Conservation (phyloP, 1,284 basidiomycete species). For the Quambalaria eucalypti region DNA sequence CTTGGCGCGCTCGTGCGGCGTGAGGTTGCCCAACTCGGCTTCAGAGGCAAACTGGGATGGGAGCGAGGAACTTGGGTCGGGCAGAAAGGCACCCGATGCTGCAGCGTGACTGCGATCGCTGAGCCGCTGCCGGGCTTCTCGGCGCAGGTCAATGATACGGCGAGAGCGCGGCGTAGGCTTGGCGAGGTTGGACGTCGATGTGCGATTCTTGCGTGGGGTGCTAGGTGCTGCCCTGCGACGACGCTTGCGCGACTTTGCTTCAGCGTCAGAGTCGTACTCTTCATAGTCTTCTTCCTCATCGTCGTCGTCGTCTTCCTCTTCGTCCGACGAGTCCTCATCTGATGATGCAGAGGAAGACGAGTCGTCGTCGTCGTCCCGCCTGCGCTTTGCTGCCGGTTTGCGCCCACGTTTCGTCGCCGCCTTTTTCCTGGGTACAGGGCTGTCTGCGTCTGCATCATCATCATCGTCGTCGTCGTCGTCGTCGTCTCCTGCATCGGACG, state of each 20-base stretch:
- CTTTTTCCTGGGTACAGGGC: not conserved
- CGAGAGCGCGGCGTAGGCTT: constrained; percentile 5
- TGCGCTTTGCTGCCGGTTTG: no score
- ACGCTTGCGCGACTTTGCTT: not conserved
- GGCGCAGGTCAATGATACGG: not conserved
- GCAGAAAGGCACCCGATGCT: constrained; percentile 14
- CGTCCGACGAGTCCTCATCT: constrained; percentile 3
- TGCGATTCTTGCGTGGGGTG: constrained; percentile 1
- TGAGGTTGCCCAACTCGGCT: constrained; percentile 14
- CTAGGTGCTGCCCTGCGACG: not conserved
- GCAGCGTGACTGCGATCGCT: not conserved
- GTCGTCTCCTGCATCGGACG: not conserved
- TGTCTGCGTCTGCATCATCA: not conserved
- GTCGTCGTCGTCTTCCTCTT: not conserved
- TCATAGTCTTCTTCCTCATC: constrained; percentile 2
- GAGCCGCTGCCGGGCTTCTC: not conserved
- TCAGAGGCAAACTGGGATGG: constrained; percentile 13
- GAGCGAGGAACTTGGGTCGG: constrained; percentile 25
- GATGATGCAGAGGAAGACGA: not conserved
- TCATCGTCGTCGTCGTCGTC: not conserved
- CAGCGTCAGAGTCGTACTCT: not conserved
- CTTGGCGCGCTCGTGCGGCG: constrained; percentile 33
- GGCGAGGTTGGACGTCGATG: not conserved
- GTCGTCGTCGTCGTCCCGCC: not conserved
- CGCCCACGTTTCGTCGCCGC: not conserved